Base-by-base conservation (phyloP, 345 rosid species). In the Jatropha curcas region DNA sequence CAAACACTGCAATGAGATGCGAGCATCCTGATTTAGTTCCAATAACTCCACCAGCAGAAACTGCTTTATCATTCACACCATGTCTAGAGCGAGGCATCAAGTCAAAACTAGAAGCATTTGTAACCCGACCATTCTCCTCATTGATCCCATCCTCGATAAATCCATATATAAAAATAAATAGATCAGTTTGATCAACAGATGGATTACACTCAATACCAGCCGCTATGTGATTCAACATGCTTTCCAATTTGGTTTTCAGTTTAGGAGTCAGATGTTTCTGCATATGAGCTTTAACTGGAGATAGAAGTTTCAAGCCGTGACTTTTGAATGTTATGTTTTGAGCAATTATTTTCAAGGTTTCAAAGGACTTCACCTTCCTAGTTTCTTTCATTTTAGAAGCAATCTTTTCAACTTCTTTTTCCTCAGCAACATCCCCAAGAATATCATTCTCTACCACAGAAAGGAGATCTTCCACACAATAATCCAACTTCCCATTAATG, bases 301-400 rank as follows among this genome's bases (percentile, higher is more conserved):
- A 83, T 31, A 95, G 89, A 79, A 95, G 87, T 78, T 82, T 88
- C 73, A 82, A 80, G 46, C 88, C 88, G 58, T 92, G 85, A 65
- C 75, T 84, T 87, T 77, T 86, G 76, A 95, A 95, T 52, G 94
- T 90, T 64, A 90, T 61, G 57, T 72, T 84, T 83, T 86, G 85
- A 34, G 94, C 89, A 79, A 95, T 88, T 84, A 92, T 58, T 79
- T 84, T 84, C 77, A 92, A 80, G 57, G 96, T 85, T 74, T 92
- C 96, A 70, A 82, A 86, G 24, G 99, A 95, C 82, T 74, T 89
- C 73, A 82, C 76, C 79, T 77, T 82, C 83, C 74, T 84, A 52
- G 98, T 89, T 84, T 95, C 99, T 76, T 91, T 95, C 98, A 91
- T 95, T 76, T 92, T 95, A 27, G 88, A 82, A 74, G 90, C 88